A percentile compares a stretch with the other conserved stretches of the same genome.
Evolutionary conservation across 331 rosid species (phyloP).

Genomic region (Stylosanthes scabra): DNA sequence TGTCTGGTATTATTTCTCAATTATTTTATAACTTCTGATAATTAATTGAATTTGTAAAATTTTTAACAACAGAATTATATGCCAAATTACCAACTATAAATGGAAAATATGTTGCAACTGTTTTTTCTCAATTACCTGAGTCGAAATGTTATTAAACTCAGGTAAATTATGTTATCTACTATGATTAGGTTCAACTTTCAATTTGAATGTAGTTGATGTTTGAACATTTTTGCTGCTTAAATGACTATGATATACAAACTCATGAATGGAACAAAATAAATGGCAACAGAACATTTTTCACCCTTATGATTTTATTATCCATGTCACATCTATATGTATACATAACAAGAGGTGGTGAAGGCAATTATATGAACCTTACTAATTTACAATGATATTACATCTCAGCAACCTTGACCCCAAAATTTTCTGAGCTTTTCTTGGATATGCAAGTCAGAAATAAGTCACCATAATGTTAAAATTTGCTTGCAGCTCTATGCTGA

Average conservation of each 20-base stretch:
- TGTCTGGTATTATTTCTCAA: too few species aligned
- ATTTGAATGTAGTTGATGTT: too few species aligned
- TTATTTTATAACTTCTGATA: too few species aligned
- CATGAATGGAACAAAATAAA: not conserved
- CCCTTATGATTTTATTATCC: constrained; percentile 9
- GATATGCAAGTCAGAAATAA: constrained; percentile 38
- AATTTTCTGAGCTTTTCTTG: constrained; percentile 32
- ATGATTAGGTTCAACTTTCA: too few species aligned
- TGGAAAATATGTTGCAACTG: too few species aligned
- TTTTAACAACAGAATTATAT: too few species aligned
- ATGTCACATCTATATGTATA: constrained; percentile 27
- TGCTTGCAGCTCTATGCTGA: constrained; percentile 33
- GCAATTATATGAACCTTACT: constrained; percentile 73
- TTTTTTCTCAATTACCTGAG: too few species aligned
- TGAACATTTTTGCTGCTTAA: too few species aligned
- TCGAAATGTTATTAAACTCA: too few species aligned
- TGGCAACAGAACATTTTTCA: constrained; percentile 20
- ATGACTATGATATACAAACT: not conserved
- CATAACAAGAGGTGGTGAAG: constrained; percentile 45
- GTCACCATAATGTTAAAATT: constrained; percentile 39
- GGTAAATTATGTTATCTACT: too few species aligned
- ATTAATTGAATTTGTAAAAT: too few species aligned
- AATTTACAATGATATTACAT: constrained; percentile 70
- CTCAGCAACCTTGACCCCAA: constrained; percentile 85
- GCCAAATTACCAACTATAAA: too few species aligned